Base-by-base conservation (phyloP, 331 rosid genomes). In the Quercus phellos region DNA sequence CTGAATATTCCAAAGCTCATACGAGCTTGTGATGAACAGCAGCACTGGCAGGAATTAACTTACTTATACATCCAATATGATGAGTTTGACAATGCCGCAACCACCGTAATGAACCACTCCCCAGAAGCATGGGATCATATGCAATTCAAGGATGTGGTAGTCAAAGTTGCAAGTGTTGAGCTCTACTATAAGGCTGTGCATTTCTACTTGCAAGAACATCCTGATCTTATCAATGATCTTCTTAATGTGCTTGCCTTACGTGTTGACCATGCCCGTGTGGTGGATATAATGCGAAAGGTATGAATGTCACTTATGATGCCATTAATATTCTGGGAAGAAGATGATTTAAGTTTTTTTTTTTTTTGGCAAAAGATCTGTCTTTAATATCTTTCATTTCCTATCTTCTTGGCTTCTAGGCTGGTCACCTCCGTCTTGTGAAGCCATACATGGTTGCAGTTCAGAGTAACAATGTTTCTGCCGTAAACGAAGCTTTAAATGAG, bases 91-190 rank as follows among this genome's bases (percentile, higher is more conserved):
- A 95, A 95, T 85, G 99, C 99, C 74, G 98, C 99, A 38, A 89
- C 99, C 19, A 95, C 99, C 60, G 93, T 95, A 81, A 95, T 95
- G 99, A 95, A 95, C 88, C 98, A 93, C 79, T 93, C 98, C 59
- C 98, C 97, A 16, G 99, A 95, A 89, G 99, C 99, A 79, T 95
- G 99, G 99, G 99, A 95, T 82, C 99, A 93, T 88, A 93, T 95
- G 99, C 99, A 93, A 75, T 95, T 95, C 81, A 95, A 95, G 83
- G 98, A 95, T 77, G 98, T 95, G 76, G 68, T 89, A 16, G 98
- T 87, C 67, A 95, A 95, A 90, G 98, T 95, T 87, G 99, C 94
- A 21, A 95, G 89, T 68, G 99, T 95, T 78, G 99, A 95, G 88
- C 80, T 95, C 73, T 93, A 95, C 78, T 93, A 95, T 72, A 95